Evolutionary conservation across 106 monocot species (phyloP).

Genomic region (Dactylorhiza incarnata): DNA sequence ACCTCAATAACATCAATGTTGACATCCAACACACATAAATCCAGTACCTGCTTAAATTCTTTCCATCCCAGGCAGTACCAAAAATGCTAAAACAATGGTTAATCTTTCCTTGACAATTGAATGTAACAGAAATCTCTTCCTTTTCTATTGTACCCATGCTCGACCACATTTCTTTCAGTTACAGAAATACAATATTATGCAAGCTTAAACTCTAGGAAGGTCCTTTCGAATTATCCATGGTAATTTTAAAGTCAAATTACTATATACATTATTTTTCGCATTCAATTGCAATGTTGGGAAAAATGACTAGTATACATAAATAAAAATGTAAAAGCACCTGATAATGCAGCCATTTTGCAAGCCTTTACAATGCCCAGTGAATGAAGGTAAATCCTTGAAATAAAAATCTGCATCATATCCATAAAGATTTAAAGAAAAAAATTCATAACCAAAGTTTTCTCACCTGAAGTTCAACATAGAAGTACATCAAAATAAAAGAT

Average conservation of each 20-base stretch:
- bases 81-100: background rate
- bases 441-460: background rate
- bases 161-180: background rate
- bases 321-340: background rate
- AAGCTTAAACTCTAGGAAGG: background rate
- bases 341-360: background rate
- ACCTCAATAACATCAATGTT: background rate
- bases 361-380: background rate
- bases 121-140: background rate
- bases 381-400: slow-evolving; percentile 2
- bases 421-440: background rate
- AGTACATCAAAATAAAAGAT: background rate
- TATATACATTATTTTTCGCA: background rate
- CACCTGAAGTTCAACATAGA: background rate
- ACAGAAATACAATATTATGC: background rate
- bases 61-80: background rate
- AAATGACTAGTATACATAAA: background rate
- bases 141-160: background rate
- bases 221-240: background rate
- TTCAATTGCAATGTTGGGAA: background rate
- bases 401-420: slow-evolving; percentile 4
- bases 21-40: background rate
- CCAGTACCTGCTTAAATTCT: background rate
- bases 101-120: background rate
- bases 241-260: background rate